Conservation (phyloP, 176 grass and related monocot species). For the Musa schizocarpa region DNA sequence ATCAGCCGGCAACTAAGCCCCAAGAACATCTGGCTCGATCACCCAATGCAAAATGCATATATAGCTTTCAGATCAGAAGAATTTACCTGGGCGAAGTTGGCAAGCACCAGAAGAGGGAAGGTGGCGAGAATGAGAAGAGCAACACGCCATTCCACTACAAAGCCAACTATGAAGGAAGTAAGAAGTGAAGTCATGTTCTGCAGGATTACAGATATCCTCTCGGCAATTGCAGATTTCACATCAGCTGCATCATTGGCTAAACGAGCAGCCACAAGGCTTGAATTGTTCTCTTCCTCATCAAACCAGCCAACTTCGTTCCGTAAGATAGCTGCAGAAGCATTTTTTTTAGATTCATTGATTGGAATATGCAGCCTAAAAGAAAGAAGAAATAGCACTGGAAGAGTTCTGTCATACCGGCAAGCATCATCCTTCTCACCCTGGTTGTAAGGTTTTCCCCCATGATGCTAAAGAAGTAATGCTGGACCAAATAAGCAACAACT, state of each 20-base stretch:
- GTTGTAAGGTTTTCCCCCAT: conserved; percentile 99
- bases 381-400: conserved; percentile 5
- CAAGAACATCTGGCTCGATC: not conserved
- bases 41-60: not conserved
- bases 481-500: conserved; percentile 76
- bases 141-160: conserved; percentile 88
- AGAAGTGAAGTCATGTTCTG: conserved; percentile 87
- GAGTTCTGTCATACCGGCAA: conserved; percentile 42
- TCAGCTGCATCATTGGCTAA: conserved; percentile 87
- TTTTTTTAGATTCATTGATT: not conserved
- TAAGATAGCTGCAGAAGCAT: conserved; percentile 63
- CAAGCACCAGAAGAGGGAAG: conserved; percentile 93
- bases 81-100: conserved; percentile 83
- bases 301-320: conserved; percentile 99
- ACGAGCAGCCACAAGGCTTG: conserved; percentile 77
- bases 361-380: not conserved
- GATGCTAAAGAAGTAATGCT: conserved; percentile 98
- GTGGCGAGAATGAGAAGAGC: conserved; percentile 87
- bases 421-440: conserved; percentile 91
- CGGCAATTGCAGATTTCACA: conserved; percentile 85
- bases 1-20: not conserved
- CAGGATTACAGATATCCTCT: conserved; percentile 92
- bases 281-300: conserved; percentile 96
- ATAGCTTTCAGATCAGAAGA: conserved; percentile 1
- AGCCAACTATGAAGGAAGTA: conserved; percentile 87